Percentiles rank a stretch among this genome's conserved stretches.
Evolutionary conservation across 345 rosid genomes (phyloP).

Genomic region (Melaleuca alternifolia): DNA sequence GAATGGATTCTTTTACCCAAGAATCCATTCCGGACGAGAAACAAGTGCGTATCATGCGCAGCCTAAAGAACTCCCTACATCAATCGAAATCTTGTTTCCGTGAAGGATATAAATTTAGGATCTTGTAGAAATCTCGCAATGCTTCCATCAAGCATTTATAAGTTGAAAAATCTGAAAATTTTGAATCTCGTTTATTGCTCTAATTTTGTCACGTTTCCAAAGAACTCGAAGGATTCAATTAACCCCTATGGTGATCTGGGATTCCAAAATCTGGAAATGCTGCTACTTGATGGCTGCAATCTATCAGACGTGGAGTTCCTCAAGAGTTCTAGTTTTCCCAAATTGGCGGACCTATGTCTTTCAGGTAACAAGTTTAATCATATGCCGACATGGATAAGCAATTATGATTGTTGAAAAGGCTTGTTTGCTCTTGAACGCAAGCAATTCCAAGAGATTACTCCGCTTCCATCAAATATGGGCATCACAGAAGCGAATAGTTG

Average conservation of each 20-base stretch:
- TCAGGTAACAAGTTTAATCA: background rate
- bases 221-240: background rate
- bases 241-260: background rate
- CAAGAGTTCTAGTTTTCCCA: background rate
- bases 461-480: no score
- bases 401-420: background rate
- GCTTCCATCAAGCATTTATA: background rate
- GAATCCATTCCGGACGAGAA: no score
- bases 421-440: background rate
- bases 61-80: background rate
- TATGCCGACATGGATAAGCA: background rate
- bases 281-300: background rate
- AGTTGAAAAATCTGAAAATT: background rate
- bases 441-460: no score
- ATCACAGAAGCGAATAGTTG: no score
- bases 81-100: background rate
- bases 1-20: no score
- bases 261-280: background rate
- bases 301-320: background rate
- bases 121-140: background rate
- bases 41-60: no score
- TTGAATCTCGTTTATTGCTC: background rate
- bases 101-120: background rate
- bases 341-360: background rate
- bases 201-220: background rate